Evolutionary conservation across 1,139 yeast species (phyloP), one percentile per base, ranked within the genome.

Genomic region (Scheffersomyces segobiensis): DNA sequence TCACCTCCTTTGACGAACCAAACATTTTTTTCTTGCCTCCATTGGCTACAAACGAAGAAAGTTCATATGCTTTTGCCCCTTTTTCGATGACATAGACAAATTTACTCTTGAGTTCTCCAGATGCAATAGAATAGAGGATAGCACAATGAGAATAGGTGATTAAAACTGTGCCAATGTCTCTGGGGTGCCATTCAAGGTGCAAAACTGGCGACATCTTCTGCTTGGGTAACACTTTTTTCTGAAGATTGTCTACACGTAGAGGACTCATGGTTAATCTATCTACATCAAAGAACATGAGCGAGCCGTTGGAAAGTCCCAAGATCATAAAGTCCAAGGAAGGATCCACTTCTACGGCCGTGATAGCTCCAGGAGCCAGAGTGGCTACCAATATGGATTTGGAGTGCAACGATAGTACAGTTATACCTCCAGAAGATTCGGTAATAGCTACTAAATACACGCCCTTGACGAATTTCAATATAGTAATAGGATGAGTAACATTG

Each of bases 291-390:
- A 89, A 87, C 53, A 86, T 72, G 1, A 90, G 73, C 5, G 84
- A 74, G 3, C 99, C 99, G 70, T 88, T 93, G 55, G 86, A 83
- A 59, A 92, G 75, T 3, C 99, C 99, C 47, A 93, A 69, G 55
- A 89, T 80, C 42, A 93, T 74, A 92, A 96, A 96, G 72, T 93
- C 98, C 64, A 95, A 73, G 0, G 96, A 83, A 0, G 98, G 97
- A 67, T 96, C 99, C 2, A 89, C 73, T 59, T 86, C 93, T 7
- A 88, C 77, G 1, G 90, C 81, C 0, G 89, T 79, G n/a, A 93
- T 83, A 6, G 84, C 78, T 1, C 92, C 88, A 0, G 92, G 88
- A 2, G 89, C 81, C 65, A 80, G 79, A 65, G 80, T 80, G 5
- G 79, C 82, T 49, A 84, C 81, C 32, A 91, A 71, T 42, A 90